Conservation (phyloP, 139 green algal species). For the Spirogloea muscicola region DNA sequence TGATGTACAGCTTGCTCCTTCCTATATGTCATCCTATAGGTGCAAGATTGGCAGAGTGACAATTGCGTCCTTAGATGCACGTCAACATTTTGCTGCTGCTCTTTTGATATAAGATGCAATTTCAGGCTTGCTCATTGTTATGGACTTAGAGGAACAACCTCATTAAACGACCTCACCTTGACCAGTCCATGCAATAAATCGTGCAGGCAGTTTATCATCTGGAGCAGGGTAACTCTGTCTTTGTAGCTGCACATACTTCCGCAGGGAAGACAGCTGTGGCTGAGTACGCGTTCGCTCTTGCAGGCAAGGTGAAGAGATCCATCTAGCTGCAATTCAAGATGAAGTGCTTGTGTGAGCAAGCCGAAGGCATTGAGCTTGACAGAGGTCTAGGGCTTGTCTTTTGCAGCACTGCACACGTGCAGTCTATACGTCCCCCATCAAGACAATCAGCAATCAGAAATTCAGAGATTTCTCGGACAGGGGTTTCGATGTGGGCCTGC, state of each 20-base stretch:
- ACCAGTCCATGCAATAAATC: not conserved
- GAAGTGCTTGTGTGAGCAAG: not conserved
- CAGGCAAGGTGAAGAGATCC: slow-evolving; percentile 45
- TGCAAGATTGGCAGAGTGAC: not conserved
- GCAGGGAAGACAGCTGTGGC: slow-evolving; percentile 96
- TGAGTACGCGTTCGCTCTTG: slow-evolving; percentile 95
- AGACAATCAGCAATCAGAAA: slow-evolving; percentile 99
- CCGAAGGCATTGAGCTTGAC: no score
- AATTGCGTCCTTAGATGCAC: not conserved
- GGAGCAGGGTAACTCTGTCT: slow-evolving; percentile 54
- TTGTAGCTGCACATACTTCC: slow-evolving; percentile 86
- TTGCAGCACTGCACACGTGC: slow-evolving; percentile 59
- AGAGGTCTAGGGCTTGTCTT: no score
- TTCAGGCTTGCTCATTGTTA: no score
- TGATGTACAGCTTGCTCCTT: not conserved
- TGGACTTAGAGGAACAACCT: no score
- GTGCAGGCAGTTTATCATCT: slow-evolving; percentile 65
- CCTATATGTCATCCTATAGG: not conserved
- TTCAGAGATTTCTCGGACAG: slow-evolving; percentile 88
- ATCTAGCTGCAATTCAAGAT: not conserved
- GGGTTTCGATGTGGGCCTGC: slow-evolving; percentile 66
- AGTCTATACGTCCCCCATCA: slow-evolving; percentile 96
- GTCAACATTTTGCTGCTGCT: not conserved
- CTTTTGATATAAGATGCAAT: no score
- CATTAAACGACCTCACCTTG: not conserved